These are phyloP conservation scores for Calcarisporium arbuscula DNA, from an alignment of 2,329 filamentous ascomycete species.

Conservation along the genomic window DNA sequence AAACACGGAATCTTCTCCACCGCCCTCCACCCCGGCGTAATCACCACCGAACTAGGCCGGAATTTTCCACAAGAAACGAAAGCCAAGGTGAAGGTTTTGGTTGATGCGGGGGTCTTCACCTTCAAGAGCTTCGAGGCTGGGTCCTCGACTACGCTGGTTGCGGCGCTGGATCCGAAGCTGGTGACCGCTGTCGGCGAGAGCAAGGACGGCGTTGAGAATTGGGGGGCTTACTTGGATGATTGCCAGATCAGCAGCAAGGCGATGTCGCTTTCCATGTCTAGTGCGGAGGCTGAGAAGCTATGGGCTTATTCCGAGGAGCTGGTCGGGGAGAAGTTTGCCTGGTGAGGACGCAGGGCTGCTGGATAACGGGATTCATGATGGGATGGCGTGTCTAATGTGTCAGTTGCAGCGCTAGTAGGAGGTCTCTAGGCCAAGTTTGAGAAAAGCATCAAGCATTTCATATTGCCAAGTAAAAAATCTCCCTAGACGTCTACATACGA, in stretches of 20 bases:
- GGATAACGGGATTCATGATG: too few relatives aligned
- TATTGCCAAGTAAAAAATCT: not conserved
- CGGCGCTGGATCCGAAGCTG: slow-evolving; percentile 24
- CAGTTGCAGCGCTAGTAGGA: not conserved
- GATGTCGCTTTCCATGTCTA: slow-evolving; percentile 12
- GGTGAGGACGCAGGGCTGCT: slow-evolving; percentile 7
- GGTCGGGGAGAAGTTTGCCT: slow-evolving; percentile 23
- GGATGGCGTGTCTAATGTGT: too few relatives aligned
- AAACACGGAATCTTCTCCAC: slow-evolving; percentile 25
- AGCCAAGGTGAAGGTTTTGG: slow-evolving; percentile 12
- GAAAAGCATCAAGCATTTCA: not conserved
- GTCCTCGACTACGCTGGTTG: slow-evolving; percentile 21
- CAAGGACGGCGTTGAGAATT: slow-evolving; percentile 15
- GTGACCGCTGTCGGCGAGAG: slow-evolving; percentile 6
- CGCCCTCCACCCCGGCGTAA: slow-evolving; percentile 26
- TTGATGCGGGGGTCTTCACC: slow-evolving; percentile 3
- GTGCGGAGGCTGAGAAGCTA: slow-evolving; percentile 23
- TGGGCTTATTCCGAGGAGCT: slow-evolving; percentile 28
- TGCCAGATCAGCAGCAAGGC: slow-evolving; percentile 17
- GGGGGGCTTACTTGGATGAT: slow-evolving; percentile 22
- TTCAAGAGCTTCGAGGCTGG: slow-evolving; percentile 23
- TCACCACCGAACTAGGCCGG: slow-evolving; percentile 24
- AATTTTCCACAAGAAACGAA: slow-evolving; percentile 11
- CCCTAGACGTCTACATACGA: too few relatives aligned
- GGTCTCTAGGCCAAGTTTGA: not conserved